These are phyloP conservation scores for Clitoria ternatea DNA, from an alignment of 306 rosid species.

Conservation along the genomic window DNA sequence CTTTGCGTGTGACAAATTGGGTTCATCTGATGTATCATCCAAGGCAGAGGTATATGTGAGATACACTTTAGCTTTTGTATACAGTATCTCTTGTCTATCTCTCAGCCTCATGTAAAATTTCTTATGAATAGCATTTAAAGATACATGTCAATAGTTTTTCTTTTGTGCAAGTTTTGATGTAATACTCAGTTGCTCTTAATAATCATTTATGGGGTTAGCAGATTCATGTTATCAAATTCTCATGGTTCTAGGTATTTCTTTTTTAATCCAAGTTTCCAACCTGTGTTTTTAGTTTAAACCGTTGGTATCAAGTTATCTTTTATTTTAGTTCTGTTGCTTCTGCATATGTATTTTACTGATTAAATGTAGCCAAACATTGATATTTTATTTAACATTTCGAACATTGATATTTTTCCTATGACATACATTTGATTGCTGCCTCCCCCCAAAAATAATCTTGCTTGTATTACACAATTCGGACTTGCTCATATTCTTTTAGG, in stretches of 20 bases:
- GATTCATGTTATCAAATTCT: too few relatives aligned
- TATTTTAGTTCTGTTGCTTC: background rate
- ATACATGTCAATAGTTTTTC: background rate
- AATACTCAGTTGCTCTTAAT: too few relatives aligned
- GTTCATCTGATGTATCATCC: conserved; percentile 53
- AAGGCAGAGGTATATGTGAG: conserved; percentile 50
- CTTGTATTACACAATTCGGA: background rate
- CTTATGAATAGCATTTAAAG: background rate
- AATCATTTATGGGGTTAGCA: too few relatives aligned
- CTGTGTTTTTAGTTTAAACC: background rate
- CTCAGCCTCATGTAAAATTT: background rate
- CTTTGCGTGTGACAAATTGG: conserved; percentile 62
- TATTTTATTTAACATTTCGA: background rate
- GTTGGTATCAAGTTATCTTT: background rate
- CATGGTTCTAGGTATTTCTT: too few relatives aligned
- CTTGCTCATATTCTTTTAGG: conserved; percentile 8
- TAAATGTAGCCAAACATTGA: background rate
- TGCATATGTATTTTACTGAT: background rate
- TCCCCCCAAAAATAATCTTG: background rate
- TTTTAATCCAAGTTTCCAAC: background rate
- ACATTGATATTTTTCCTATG: too few relatives aligned
- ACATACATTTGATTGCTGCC: background rate
- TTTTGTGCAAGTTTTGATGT: background rate
- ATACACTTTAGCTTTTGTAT: background rate
- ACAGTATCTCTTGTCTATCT: background rate